A percentile compares a stretch with the other conserved stretches of the same genome.
These are phyloP conservation scores for Carex kokanica DNA, from an alignment of 176 grass and related monocot genomes.

Conservation along the genomic window DNA sequence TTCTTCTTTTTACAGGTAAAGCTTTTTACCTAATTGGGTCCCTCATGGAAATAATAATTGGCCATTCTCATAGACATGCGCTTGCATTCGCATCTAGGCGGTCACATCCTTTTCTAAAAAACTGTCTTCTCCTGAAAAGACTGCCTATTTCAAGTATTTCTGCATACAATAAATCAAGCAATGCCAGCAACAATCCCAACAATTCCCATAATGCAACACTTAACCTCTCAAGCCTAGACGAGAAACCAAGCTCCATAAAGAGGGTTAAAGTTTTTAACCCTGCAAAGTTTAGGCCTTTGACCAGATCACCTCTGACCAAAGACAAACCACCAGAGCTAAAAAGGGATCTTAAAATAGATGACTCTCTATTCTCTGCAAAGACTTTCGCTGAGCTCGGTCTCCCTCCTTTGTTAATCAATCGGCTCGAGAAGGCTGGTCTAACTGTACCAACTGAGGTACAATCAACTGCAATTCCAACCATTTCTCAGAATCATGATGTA, in stretches of 20 bases:
- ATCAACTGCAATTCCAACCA: conserved; percentile 68
- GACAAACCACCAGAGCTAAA: conserved; percentile 33
- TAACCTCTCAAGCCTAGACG: conserved; percentile 57
- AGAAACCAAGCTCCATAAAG: conserved; percentile 37
- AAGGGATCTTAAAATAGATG: conserved; percentile 62
- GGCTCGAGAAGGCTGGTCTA: conserved; percentile 55
- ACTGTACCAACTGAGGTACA: conserved; percentile 85
- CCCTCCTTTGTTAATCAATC: conserved; percentile 59
- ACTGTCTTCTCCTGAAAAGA: conserved; percentile 41
- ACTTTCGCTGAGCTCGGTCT: conserved; percentile 77
- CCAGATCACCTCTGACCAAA: conserved; percentile 31
- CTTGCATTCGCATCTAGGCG: conserved; percentile 59
- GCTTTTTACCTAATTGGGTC: not conserved
- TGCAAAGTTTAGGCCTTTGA: conserved; percentile 29
- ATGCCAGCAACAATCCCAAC: conserved; percentile 19
- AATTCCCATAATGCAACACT: conserved; percentile 27
- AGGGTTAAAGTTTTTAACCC: conserved; percentile 39
- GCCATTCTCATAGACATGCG: conserved; percentile 54
- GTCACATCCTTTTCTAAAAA: conserved; percentile 52
- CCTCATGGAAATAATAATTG: conserved; percentile 45
- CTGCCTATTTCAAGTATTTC: conserved; percentile 32
- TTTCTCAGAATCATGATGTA: conserved; percentile 69
- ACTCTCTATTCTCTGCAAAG: conserved; percentile 74
- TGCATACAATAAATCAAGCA: conserved; percentile 43
- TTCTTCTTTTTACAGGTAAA: conserved; percentile 13